Evolutionary conservation across 805 yeast genomes (phyloP), one percentile per base, ranked within the genome.

Genomic region (Metschnikowia aberdeeniae): DNA sequence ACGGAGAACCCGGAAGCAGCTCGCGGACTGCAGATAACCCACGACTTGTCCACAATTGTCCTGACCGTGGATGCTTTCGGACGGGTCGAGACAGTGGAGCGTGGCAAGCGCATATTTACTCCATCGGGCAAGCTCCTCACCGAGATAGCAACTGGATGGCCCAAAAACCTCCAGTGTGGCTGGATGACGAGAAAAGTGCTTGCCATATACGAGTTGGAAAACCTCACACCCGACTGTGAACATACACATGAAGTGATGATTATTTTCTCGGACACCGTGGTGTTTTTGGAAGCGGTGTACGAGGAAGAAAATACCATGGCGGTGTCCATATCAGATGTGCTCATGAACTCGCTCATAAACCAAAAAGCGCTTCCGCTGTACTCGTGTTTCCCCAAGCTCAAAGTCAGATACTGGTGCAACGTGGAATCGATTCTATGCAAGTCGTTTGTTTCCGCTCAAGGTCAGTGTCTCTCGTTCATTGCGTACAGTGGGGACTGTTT

Each of bases 101-200:
- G 27, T 22, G 43, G 31, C 28, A 22, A 47, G 7, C 54, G 96
- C 51, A 81, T 89, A 0, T 86, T 89, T 61, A 90, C 97, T 0
- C 96, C 96, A 2, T 83, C 96, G 0, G 97, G 97, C 0, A 89
- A 89, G 61, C 74, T 92, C 3, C 67, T 92, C 40, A 83, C 95
- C 0, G 96, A 89, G 55, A 63, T 89, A 14, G 95, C 96, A 3
- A 73, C 79, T 12, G 81, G 80, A 10, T 90, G 97, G 97, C 98
- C 98, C 0, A 66, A 78, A 0, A 90, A 84, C 52, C 69, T 92
- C 20, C 95, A 87, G 51, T 84, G 82, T 58, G 96, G 95, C 17
- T 90, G 97, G 97, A 61, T 89, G 26, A 78, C 84, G 31, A 73
- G 98, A 50, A 76, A 95, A 48, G 93, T 92, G 3, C 89, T 92